Conservation (phyloP, 2,329 filamentous ascomycete species). For the Neospermospora avenae region DNA sequence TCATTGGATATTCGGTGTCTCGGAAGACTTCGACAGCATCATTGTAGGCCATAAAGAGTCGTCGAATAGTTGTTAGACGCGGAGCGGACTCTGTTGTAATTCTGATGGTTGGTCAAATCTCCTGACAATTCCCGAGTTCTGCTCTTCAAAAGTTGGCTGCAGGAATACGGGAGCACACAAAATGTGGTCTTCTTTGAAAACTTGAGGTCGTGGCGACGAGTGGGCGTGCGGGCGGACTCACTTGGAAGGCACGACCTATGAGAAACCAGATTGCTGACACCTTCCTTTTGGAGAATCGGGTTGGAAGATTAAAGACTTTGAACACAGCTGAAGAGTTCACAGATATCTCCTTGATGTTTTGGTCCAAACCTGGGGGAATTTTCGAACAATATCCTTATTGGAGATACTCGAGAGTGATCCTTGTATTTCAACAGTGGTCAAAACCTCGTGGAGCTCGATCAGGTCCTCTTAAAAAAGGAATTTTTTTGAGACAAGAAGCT, state of each 20-base stretch:
- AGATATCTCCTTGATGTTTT: not conserved
- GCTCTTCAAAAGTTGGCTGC: not conserved
- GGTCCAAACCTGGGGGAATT: too few relatives aligned
- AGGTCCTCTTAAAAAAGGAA: not conserved
- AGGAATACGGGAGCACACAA: not conserved
- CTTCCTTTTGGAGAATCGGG: not conserved
- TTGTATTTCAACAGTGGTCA: too few relatives aligned
- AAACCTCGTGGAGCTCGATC: too few relatives aligned
- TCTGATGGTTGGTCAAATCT: not conserved
- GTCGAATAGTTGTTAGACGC: not conserved
- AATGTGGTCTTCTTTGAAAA: not conserved
- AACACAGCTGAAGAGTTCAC: not conserved
- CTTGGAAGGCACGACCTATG: not conserved
- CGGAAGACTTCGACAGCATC: constrained; percentile 54
- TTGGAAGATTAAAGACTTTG: not conserved
- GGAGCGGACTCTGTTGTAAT: not conserved
- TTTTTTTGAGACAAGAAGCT: not conserved
- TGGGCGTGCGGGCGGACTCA: not conserved
- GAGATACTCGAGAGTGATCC: too few relatives aligned
- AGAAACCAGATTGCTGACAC: not conserved
- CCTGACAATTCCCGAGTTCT: not conserved
- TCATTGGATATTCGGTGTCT: constrained; percentile 62
- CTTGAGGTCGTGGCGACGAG: not conserved
- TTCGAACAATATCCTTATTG: too few relatives aligned
- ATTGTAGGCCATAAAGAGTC: constrained; percentile 47